These are phyloP conservation scores for Brettanomyces sp. DNA, from an alignment of 805 yeast species.

Conservation along the genomic window DNA sequence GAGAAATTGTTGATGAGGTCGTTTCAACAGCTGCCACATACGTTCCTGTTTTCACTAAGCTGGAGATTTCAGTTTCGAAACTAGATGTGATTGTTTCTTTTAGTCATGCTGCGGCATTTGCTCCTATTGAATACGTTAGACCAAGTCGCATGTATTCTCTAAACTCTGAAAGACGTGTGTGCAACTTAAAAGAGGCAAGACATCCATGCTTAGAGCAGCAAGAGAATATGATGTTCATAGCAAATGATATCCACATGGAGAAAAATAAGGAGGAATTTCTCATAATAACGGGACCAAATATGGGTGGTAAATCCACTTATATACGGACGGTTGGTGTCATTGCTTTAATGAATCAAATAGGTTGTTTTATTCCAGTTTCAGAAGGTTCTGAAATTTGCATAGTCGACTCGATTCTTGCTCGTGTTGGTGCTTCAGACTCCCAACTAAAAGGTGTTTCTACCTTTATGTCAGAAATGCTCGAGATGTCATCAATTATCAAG, in stretches of 20 bases:
- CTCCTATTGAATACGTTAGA: conserved; percentile 71
- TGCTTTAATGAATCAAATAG: conserved; percentile 80
- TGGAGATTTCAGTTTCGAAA: conserved; percentile 57
- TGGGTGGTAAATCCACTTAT: conserved; percentile 96
- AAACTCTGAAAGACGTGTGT: conserved; percentile 36
- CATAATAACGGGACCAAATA: conserved; percentile 91
- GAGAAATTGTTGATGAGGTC: conserved; percentile 73
- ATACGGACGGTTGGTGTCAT: conserved; percentile 85
- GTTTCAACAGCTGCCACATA: conserved; percentile 75
- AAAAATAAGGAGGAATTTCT: conserved; percentile 56
- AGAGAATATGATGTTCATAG: conserved; percentile 81
- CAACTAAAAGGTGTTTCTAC: conserved; percentile 96
- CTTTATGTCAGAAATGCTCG: conserved; percentile 94
- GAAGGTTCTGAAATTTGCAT: conserved; percentile 68
- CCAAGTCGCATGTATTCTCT: conserved; percentile 52
- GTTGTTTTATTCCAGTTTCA: conserved; percentile 76
- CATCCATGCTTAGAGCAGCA: conserved; percentile 94
- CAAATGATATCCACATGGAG: conserved; percentile 73
- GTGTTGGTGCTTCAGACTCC: conserved; percentile 99
- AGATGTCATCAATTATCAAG: conserved; percentile 78
- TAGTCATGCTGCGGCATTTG: conserved; percentile 75
- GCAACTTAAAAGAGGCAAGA: conserved; percentile 64
- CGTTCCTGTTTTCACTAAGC: conserved; percentile 62
- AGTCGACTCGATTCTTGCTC: conserved; percentile 85
- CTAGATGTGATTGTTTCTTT: conserved; percentile 79